Evolutionary conservation across 2,329 filamentous ascomycete species (phyloP).

Genomic region (Cryoendolithus antarcticus): DNA sequence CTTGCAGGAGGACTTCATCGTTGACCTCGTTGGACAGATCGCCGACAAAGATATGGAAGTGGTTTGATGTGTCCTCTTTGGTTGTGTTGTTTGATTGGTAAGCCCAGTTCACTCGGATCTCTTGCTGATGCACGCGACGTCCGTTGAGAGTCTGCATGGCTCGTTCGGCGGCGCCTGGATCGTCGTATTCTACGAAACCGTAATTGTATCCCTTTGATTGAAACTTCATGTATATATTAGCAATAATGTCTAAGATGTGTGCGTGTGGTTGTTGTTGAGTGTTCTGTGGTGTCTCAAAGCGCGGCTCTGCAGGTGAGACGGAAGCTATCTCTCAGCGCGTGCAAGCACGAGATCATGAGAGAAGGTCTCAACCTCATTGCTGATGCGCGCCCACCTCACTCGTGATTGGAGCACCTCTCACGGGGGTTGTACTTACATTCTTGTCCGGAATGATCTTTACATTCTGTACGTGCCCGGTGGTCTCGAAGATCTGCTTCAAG

Average conservation of each 20-base stretch:
- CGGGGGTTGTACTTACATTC: conserved; percentile 57
- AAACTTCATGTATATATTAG: conserved; percentile 20
- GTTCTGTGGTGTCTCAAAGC: no score
- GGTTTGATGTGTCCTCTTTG: conserved; percentile 96
- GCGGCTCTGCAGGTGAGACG: no score
- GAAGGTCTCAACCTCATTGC: no score
- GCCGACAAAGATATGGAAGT: conserved; percentile 98
- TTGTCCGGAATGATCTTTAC: conserved; percentile 99
- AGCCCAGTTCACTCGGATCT: conserved; percentile 98
- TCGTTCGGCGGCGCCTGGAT: conserved; percentile 88
- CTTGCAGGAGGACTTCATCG: conserved; percentile 83
- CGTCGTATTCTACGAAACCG: conserved; percentile 97
- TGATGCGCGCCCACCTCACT: no score
- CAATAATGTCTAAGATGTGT: no score
- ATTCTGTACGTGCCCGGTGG: conserved; percentile 92
- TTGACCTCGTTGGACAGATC: conserved; percentile 98
- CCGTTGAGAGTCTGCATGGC: conserved; percentile 97
- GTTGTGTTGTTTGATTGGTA: conserved; percentile 90
- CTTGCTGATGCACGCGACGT: conserved; percentile 87
- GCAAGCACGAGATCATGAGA: no score
- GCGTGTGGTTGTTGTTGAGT: no score
- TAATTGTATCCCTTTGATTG: conserved; percentile 97
- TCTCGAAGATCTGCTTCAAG: conserved; percentile 95
- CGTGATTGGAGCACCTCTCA: not conserved
- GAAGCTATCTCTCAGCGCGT: no score